Evolutionary conservation across 2,329 filamentous ascomycete species (phyloP).

Genomic region (Macrophomina tecta): DNA sequence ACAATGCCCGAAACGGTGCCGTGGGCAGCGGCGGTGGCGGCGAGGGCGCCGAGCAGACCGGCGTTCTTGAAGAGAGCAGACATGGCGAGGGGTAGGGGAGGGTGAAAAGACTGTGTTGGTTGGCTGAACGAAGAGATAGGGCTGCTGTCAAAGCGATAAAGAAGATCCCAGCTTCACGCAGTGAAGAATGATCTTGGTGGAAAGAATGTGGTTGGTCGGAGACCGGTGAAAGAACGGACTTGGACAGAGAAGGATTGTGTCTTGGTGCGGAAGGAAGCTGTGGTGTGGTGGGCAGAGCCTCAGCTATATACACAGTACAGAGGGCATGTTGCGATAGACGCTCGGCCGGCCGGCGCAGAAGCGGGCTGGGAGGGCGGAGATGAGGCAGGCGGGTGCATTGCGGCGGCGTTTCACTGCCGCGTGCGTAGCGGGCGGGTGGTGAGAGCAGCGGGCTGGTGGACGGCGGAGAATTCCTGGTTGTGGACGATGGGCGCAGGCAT

Average conservation of each 20-base stretch:
- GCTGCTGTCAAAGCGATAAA: constrained; percentile 28
- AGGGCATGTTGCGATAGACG: neutral
- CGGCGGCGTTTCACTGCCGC: constrained; percentile 18
- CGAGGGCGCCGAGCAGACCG: constrained; percentile 41
- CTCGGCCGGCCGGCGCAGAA: neutral
- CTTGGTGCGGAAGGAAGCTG: constrained; percentile 24
- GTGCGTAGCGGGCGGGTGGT: constrained; percentile 15
- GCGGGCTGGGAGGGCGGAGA: constrained; percentile 1
- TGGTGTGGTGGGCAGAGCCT: constrained; percentile 5
- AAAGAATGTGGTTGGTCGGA: constrained; percentile 28
- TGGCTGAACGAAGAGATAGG: constrained; percentile 23
- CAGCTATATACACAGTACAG: constrained; percentile 14
- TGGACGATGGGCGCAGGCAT: constrained; percentile 27
- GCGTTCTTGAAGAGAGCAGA: constrained; percentile 40
- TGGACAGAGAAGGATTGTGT: constrained; percentile 25
- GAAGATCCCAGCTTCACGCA: constrained; percentile 28
- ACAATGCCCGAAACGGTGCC: constrained; percentile 53
- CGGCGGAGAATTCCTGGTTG: constrained; percentile 9
- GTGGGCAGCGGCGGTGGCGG: constrained; percentile 53
- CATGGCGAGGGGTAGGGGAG: constrained; percentile 34
- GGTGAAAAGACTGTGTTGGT: constrained; percentile 32
- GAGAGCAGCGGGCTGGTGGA: constrained; percentile 1
- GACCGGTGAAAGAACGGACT: constrained; percentile 27
- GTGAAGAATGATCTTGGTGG: constrained; percentile 26
- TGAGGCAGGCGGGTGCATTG: constrained; percentile 10